Base-by-base conservation (phyloP, 2,329 filamentous ascomycete genomes). In the Amylocarpus encephaloides region DNA sequence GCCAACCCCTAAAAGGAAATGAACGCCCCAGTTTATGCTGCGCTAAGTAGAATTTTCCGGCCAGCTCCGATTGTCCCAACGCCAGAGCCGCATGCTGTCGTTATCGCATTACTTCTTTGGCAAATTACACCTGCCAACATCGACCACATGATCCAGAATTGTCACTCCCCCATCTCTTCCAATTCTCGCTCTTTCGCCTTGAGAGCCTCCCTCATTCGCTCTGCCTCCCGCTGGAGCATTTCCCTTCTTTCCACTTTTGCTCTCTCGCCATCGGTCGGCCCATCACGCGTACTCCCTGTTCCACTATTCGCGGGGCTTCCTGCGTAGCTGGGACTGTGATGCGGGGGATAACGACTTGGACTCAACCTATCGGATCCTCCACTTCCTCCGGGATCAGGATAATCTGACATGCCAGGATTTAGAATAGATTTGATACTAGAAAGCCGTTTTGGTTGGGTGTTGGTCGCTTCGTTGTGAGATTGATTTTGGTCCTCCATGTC, bases 341-440 rank as follows among this genome's bases (percentile, higher is more conserved):
- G 36, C 5, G 19, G 43, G 9, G 53, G 47, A 44, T 58, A 57
- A 7, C 49, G 30, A 10, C 55, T 50, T 30, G 59, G 54, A 42
- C 55, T 55, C n/a, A 41, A 3, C 38, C 47, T 22, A 22, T 46
- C 46, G 18, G 46, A 41, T 33, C 53, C 42, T 46, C 51, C 42
- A 35, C 47, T 50, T 5, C 41, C 39, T n/a, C 38, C 43, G 5
- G 51, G 42, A 30, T 62, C 60, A 1, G 51, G 39, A 35, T 48
- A 48, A 6, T 62, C 59, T 10, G 53, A 42, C 48, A 50, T 60
- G 5, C 60, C 62, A 2, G 81, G 81, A 55, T 89, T 90, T 11
- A 91, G 70, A 40, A 90, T 84, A 5, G 85, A 86, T 57, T 83
- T 86, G 54, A 90, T 90, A 2, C 85, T 88, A 15, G 83, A 87